Evolutionary conservation across 192 early-diverging fungal species (phyloP), one percentile per base, ranked within the genome.

Genomic region (Backusella liffmaniae): DNA sequence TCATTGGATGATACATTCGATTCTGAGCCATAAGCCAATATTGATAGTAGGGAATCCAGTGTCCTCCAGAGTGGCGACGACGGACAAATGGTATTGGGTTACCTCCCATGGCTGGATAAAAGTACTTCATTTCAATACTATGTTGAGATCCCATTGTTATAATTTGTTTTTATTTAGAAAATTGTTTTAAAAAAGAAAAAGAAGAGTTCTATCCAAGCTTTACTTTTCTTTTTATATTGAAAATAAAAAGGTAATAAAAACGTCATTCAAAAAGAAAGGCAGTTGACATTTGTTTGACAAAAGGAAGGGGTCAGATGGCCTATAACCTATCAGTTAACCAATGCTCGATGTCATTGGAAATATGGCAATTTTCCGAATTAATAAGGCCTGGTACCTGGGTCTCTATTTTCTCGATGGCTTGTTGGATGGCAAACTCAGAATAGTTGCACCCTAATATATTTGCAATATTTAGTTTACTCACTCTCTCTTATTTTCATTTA

Each of bases 391-490:
- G 77, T 23, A 79, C 73, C 32, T 79, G 73, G 5, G 37, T 49
- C 12, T 73, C 74, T 29, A 79, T 79, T 46, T 79, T 79, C 12
- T 68, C 34, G 30, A 74, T 73, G 9, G 77, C 77, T n/a, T 68
- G 49, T 16, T 70, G 18, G 4, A 65, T 37, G 13, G 67, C 72
- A 67, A 74, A 23, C 21, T 29, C 21, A 44, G 72, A 70, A 70
- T 79, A 79, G 18, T 35, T 65, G 49, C 72, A 79, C 16, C 77
- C 75, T 76, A 46, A 46, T 65, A 21, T 34, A 56, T 76, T 32
- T 29, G 59, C 41, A 23, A 30, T 12, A 34, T 76, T 32, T 44
- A 76, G 30, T 12, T 41, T 39, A 9, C 5, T 41, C n/a, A 32
- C 32, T 12, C 9, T 36, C n/a, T 29, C 41, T 44, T 2, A 18